Conservation (phyloP, 257 asterid species). For the Nicotiana obtusifolia region DNA sequence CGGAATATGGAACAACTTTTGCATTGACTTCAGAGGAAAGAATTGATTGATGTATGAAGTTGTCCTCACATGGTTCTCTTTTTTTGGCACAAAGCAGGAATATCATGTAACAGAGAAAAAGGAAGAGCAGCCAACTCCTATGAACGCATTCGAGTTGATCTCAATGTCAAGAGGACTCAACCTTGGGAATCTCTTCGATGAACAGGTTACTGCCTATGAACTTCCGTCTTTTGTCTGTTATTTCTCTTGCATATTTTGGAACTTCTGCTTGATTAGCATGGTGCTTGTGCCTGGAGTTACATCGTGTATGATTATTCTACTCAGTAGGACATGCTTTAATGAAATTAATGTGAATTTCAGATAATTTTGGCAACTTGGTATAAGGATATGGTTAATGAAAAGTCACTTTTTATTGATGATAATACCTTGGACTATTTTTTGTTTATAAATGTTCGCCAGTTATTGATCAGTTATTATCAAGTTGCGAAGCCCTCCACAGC, state of each 20-base stretch:
- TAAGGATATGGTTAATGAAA: not conserved
- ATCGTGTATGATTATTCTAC: not conserved
- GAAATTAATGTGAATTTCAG: not conserved
- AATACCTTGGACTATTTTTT: not conserved
- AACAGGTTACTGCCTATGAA: conserved; percentile 43
- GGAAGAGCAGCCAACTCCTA: conserved; percentile 71
- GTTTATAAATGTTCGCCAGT: too few relatives aligned
- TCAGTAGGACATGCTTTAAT: not conserved
- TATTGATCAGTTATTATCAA: too few relatives aligned
- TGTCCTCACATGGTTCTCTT: conserved; percentile 1
- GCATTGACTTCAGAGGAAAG: not conserved
- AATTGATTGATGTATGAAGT: not conserved
- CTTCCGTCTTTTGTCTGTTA: not conserved
- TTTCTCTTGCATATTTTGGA: not conserved
- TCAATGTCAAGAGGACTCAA: conserved; percentile 93
- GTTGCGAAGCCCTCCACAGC: not conserved
- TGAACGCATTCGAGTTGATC: conserved; percentile 94
- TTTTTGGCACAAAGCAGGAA: conserved; percentile 37
- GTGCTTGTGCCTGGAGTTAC: not conserved
- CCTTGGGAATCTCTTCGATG: conserved; percentile 75
- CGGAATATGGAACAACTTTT: not conserved
- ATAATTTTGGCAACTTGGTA: not conserved
- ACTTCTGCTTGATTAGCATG: not conserved
- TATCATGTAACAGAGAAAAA: conserved; percentile 70
- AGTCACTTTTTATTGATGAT: too few relatives aligned